phyloP scores from a whole-genome alignment of 257 asterid species.

The Vinca minor region DNA sequence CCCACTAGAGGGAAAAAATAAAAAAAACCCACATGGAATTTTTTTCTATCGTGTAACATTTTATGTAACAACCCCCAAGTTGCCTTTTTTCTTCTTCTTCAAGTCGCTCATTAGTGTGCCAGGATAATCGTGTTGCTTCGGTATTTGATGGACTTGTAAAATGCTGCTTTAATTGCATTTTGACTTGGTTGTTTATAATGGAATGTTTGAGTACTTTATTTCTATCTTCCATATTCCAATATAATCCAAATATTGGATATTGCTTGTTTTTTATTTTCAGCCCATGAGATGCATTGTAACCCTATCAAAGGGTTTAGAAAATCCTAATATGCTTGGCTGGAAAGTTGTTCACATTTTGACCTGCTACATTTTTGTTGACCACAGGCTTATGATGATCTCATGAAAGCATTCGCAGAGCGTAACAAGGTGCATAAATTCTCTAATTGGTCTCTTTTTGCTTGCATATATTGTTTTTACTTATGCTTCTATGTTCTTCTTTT shows the following conservation, averaged over 20 bases:
- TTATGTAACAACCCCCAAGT: not conserved
- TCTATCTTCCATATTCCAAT: not conserved
- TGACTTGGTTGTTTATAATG: not conserved
- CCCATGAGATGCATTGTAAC: not conserved
- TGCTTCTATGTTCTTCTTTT: conserved; percentile 8
- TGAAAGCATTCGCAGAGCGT: conserved; percentile 87
- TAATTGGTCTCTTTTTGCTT: not conserved
- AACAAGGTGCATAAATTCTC: conserved; percentile 55
- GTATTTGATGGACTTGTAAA: not conserved
- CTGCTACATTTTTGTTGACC: conserved; percentile 12
- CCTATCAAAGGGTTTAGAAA: conserved; percentile 5
- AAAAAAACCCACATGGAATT: no score
- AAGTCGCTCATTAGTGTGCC: not conserved
- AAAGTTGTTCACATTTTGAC: not conserved
- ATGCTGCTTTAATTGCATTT: not conserved
- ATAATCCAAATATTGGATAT: not conserved
- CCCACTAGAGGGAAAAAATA: no score
- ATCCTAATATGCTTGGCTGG: not conserved
- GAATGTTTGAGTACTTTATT: not conserved
- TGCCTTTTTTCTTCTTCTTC: no score
- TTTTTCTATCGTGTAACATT: no score
- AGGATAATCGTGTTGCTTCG: not conserved
- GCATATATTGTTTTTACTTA: not conserved
- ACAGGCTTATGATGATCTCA: conserved; percentile 90
- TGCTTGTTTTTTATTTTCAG: not conserved